phyloP scores from a whole-genome alignment of 1,284 basidiomycete genomes.

The Leccinum angustisporum region DNA sequence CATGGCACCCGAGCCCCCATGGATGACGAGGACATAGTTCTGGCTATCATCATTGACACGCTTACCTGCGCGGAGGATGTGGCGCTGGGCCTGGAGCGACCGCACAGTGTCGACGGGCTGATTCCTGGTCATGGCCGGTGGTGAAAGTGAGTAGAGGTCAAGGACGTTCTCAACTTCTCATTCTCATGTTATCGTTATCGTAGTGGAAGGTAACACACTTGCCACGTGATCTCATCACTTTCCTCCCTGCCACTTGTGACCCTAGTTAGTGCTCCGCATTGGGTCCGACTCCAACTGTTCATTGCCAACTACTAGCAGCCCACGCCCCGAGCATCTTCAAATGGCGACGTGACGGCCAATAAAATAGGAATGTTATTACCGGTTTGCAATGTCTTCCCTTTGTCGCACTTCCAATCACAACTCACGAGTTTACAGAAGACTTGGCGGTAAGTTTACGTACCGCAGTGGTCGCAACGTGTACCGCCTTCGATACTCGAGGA shows the following conservation, averaged over 20 bases:
- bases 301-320: neutral
- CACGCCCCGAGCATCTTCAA: no score
- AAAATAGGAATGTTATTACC: no score
- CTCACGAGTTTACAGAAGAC: no score
- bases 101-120: neutral
- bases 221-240: neutral
- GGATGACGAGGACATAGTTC: conserved; percentile 55
- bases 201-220: neutral
- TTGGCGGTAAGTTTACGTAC: no score
- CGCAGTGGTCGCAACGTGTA: no score
- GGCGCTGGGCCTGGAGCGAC: neutral
- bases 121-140: conserved; percentile 9
- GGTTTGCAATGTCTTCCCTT: no score
- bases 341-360: no score
- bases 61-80: conserved; percentile 9
- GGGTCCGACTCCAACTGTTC: no score
- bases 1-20: conserved; percentile 77
- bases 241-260: no score
- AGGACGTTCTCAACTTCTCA: conserved; percentile 4
- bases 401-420: no score
- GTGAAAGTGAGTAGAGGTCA: neutral
- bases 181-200: conserved; percentile 1
- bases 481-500: no score
- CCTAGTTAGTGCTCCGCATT: no score
- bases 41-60: neutral